Evolutionary conservation across 2,329 filamentous ascomycete species (phyloP).

Genomic region (Colletotrichum sp.): DNA sequence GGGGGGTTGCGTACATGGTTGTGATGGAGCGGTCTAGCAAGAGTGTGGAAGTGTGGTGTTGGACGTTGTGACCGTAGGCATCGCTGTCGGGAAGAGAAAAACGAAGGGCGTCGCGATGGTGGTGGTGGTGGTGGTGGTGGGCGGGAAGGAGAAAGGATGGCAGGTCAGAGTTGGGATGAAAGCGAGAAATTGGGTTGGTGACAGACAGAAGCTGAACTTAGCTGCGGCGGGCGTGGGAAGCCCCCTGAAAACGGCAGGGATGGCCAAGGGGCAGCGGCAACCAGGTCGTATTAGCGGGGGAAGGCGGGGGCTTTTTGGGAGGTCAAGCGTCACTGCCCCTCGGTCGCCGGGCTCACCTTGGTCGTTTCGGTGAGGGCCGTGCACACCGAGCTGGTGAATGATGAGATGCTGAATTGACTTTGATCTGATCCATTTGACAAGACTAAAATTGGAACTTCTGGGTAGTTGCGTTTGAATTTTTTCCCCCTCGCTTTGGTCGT

Average conservation of each 20-base stretch:
- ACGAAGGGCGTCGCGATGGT: neutral
- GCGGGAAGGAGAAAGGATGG: neutral
- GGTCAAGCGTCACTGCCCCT: neutral
- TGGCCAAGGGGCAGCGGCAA: neutral
- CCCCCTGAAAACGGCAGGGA: constrained; percentile 10
- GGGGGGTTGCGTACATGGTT: neutral
- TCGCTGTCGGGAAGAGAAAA: neutral
- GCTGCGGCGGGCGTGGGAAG: neutral
- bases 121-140: neutral
- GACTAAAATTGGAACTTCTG: too few species aligned
- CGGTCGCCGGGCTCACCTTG: neutral
- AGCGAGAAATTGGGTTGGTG: neutral
- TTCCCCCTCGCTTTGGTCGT: too few species aligned
- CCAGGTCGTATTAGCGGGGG: neutral
- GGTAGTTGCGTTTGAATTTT: too few species aligned
- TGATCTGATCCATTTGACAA: neutral
- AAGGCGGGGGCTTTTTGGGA: neutral
- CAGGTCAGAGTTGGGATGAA: constrained; percentile 2
- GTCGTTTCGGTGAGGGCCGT: neutral
- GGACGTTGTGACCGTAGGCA: neutral
- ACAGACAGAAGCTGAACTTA: constrained; percentile 10
- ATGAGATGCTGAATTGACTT: neutral
- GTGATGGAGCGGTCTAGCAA: neutral
- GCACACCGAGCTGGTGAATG: neutral
- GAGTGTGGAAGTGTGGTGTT: neutral